Percentiles rank a stretch among this genome's conserved stretches.
Conservation (phyloP, 2,329 filamentous ascomycete species). For the Neoscytalidium dimidiatum region DNA sequence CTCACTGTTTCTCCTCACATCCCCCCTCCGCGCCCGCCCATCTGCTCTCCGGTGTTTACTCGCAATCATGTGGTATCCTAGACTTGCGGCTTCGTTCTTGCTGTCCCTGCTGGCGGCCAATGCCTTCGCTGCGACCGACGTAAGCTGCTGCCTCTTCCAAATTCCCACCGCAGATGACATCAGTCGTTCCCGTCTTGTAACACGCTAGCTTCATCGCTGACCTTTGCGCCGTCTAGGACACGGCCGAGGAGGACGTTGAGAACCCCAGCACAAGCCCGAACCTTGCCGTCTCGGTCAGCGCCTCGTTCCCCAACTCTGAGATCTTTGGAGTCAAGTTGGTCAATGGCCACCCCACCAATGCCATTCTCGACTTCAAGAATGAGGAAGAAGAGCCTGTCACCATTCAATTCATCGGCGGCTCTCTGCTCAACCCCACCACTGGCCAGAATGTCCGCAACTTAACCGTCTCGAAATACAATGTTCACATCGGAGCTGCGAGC, state of each 20-base stretch:
- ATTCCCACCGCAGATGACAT: constrained; percentile 28
- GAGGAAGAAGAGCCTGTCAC: constrained; percentile 74
- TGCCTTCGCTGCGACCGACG: constrained; percentile 62
- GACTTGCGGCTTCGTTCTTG: constrained; percentile 70
- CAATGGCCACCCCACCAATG: constrained; percentile 85
- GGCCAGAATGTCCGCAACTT: constrained; percentile 76
- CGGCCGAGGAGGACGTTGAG: constrained; percentile 49
- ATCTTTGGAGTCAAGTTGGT: constrained; percentile 94
- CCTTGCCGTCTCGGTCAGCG: constrained; percentile 56
- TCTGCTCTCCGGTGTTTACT: constrained; percentile 21
- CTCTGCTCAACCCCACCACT: constrained; percentile 52
- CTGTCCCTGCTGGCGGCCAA: constrained; percentile 69
- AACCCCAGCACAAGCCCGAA: constrained; percentile 61
- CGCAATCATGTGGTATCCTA: constrained; percentile 69
- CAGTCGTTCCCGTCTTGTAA: constrained; percentile 15
- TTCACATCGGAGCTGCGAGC: constrained; percentile 73
- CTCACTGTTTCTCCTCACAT: constrained; percentile 7
- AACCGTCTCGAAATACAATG: constrained; percentile 72
- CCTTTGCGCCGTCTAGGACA: constrained; percentile 27
- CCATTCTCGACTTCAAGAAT: constrained; percentile 81
- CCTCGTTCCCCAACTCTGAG: constrained; percentile 67
- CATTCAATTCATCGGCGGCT: constrained; percentile 75
- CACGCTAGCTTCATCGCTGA: constrained; percentile 25
- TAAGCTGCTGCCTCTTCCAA: constrained; percentile 46
- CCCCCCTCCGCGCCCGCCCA: background rate